phyloP scores from a whole-genome alignment of 495 filamentous ascomycete genomes.

The Penicillium riverlandense region DNA sequence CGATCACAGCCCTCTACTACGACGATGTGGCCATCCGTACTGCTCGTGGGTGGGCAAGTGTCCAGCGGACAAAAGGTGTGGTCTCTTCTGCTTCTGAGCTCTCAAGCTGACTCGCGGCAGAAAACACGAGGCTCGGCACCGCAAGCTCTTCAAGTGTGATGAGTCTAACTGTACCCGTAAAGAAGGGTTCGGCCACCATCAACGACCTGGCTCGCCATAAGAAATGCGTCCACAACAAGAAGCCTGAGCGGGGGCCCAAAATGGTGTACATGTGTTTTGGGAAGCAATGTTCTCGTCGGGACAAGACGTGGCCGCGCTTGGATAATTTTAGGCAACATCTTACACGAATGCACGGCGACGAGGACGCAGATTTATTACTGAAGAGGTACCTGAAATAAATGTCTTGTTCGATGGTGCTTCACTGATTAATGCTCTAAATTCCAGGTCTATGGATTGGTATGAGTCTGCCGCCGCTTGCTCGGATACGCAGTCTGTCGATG shows the following conservation, averaged over 20 bases:
- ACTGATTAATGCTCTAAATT: too few species aligned
- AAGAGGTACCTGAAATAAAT: slow-evolving; percentile 30
- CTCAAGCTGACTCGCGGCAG: slow-evolving; percentile 29
- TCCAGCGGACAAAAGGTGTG: slow-evolving; percentile 34
- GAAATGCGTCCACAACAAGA: slow-evolving; percentile 57
- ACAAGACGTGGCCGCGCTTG: slow-evolving; percentile 77
- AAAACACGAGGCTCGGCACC: slow-evolving; percentile 76
- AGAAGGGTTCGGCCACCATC: slow-evolving; percentile 67
- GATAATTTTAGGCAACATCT: slow-evolving; percentile 93
- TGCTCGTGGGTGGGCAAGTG: slow-evolving; percentile 36
- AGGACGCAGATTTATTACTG: slow-evolving; percentile 45
- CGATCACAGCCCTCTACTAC: too few species aligned
- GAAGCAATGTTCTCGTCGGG: slow-evolving; percentile 53
- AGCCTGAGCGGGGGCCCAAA: slow-evolving; percentile 43
- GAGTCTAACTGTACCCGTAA: slow-evolving; percentile 49
- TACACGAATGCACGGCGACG: slow-evolving; percentile 62
- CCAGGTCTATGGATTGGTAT: too few species aligned
- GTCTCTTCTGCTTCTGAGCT: not conserved
- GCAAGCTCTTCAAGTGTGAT: slow-evolving; percentile 64
- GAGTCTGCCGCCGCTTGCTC: not conserved
- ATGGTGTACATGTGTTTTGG: slow-evolving; percentile 64
- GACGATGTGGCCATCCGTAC: slow-evolving; percentile 21
- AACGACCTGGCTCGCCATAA: slow-evolving; percentile 76
- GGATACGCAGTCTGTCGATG: slow-evolving; percentile 1
- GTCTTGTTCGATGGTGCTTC: too few species aligned